Base-by-base conservation (phyloP, 306 rosid species). In the Erythrophleum fordii region DNA sequence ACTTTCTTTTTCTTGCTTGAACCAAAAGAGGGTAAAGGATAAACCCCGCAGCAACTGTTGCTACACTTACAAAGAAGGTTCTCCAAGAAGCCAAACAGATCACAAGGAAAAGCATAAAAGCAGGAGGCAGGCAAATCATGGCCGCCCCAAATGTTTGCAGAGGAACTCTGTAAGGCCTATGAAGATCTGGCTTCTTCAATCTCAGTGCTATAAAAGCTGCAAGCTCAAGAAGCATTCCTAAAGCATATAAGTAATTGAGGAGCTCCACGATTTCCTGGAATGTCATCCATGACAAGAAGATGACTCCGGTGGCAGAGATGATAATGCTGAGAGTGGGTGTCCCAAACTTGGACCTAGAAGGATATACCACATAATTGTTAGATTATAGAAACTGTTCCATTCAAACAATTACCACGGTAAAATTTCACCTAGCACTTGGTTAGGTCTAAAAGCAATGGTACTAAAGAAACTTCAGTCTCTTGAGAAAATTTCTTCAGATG, bases 241-340 rank as follows among this genome's bases (percentile, higher is more conserved):
- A 59, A 25, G 99, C 85, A 46, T 95, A 95, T 69, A 95, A 81
- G 87, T 91, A 95, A 83, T 95, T 95, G 31, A 95, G 94, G 73
- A 93, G 93, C 79, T 95, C 97, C 67, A 95, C 56, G 67, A 95
- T 95, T 85, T 95, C 90, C 79, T 90, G 95, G 77, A 95, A 95
- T 82, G 92, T 95, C 97, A 95, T 87, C 99, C 97, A 95, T 8
- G 99, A 93, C 84, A 95, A 77, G 87, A 95, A 87, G 87, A 95
- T 79, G 51, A 93, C 97, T 67, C 97, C 99, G 22, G 88, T 62
- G 31, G 97, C 99, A 22, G 97, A 95, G 78, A 88, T 80, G 86
- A 95, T 41, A 80, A 93, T 91, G 89, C 97, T 93, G 39, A 90
- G 28, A 2, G 99, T 93, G 9, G 97, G 97, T 0, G 99, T 95